These are phyloP conservation scores for Triticum dicoccoides DNA, from an alignment of 176 grass and related monocot genomes.

Conservation along the genomic window DNA sequence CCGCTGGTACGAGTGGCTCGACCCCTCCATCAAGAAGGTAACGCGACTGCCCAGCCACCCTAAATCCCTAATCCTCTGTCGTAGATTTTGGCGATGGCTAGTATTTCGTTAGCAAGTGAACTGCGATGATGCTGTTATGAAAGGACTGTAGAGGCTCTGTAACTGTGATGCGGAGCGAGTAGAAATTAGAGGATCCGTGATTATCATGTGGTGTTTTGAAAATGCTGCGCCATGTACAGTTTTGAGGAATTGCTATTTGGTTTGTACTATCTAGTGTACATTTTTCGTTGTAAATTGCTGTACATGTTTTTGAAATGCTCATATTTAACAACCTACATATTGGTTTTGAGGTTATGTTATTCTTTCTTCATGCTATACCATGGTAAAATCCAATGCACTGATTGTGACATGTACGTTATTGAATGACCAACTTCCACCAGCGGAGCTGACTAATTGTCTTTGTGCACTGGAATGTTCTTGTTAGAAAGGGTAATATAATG, in stretches of 20 bases:
- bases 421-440: neutral
- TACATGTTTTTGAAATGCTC: neutral
- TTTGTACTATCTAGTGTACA: neutral
- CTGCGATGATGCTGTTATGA: neutral
- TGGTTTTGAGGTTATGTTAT: neutral
- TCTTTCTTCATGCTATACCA: neutral
- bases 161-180: neutral
- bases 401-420: neutral
- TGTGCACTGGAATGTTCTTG: neutral
- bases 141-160: neutral
- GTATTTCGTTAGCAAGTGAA: neutral
- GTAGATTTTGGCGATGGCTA: neutral
- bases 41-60: neutral
- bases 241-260: neutral
- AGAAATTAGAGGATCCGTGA: neutral
- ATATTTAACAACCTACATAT: neutral
- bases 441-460: neutral
- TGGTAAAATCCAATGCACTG: neutral
- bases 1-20: constrained; percentile 88
- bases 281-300: neutral
- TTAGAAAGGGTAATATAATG: neutral
- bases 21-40: constrained; percentile 74
- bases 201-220: neutral
- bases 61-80: neutral
- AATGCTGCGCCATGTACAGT: neutral